These are phyloP conservation scores for Mariannaea sp. DNA, from an alignment of 2,329 filamentous ascomycete genomes.

Conservation along the genomic window DNA sequence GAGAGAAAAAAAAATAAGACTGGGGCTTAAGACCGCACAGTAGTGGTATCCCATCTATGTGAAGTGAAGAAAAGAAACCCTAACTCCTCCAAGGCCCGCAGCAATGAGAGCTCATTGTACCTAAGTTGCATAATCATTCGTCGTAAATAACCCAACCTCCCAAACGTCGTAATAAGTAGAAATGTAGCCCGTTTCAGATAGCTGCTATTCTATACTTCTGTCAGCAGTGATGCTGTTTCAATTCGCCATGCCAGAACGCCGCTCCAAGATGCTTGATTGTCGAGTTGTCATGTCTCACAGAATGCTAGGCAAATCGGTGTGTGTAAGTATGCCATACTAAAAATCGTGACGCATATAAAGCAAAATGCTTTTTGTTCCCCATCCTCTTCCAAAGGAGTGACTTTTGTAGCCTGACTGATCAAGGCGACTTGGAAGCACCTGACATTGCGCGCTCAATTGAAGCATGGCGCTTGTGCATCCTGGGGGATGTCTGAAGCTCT, in stretches of 20 bases:
- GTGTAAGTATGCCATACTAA: slow-evolving; percentile 25
- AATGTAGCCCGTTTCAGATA: slow-evolving; percentile 16
- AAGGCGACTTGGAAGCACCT: slow-evolving; percentile 40
- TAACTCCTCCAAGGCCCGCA: slow-evolving; percentile 21
- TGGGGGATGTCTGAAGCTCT: slow-evolving; percentile 64
- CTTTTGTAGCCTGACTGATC: slow-evolving; percentile 13
- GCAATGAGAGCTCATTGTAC: slow-evolving; percentile 30
- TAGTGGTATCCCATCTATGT: slow-evolving; percentile 49
- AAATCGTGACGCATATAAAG: slow-evolving; percentile 24
- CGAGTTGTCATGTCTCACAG: slow-evolving; percentile 24
- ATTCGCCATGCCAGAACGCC: slow-evolving; percentile 31
- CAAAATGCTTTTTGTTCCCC: slow-evolving; percentile 22
- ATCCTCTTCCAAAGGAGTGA: slow-evolving; percentile 15
- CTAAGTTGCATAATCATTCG: slow-evolving; percentile 36
- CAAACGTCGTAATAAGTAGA: slow-evolving; percentile 13
- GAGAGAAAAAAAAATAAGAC: slow-evolving; percentile 16
- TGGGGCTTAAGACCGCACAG: slow-evolving; percentile 25
- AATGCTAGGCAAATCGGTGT: slow-evolving; percentile 20
- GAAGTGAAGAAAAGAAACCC: slow-evolving; percentile 13
- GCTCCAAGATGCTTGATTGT: slow-evolving; percentile 22
- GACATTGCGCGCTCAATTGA: slow-evolving; percentile 64
- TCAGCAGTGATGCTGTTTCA: slow-evolving; percentile 28
- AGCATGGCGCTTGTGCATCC: slow-evolving; percentile 65
- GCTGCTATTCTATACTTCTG: slow-evolving; percentile 16
- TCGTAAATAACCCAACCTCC: slow-evolving; percentile 29